Evolutionary conservation across 176 grass and related monocot species (phyloP), one percentile per base, ranked within the genome.

Genomic region (Aegilops speltoides): DNA sequence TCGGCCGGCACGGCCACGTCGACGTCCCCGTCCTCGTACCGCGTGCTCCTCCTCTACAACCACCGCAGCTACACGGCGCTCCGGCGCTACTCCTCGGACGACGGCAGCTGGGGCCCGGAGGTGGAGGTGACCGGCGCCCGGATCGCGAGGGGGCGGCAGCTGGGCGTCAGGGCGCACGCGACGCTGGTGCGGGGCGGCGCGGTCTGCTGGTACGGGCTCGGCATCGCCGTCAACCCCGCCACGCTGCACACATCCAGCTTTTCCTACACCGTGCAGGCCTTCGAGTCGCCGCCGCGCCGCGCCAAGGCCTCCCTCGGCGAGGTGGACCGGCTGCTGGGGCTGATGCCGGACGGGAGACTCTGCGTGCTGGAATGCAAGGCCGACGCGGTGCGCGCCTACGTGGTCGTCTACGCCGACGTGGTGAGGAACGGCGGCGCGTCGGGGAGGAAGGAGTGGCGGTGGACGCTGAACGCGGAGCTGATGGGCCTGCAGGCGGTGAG

Each of bases 191-290:
- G 20, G 17, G 24, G 25, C 52, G 84, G 76, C 76, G 36, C 10
- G 12, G 77, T 80, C 19, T 80, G 57, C 84, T 86, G 84, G 84
- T 52, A 66, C 8, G 50, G 84, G 76, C 76, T 86, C 17, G 50
- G 50, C 17, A 36, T 80, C 24, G 17, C 24, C 8, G 24, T 86
- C 48, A 19, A 19, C 2, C 48, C 79, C 0, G 32, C 56, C n/a
- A 32, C 84, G 7, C 25, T 86, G 1, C 48, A n/a, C 23, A 56
- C 50, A 4, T 12, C 64, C 50, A 4, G 10, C 45, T 29, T 64
- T 17, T 10, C 23, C 0, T 36, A 40, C n/a, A 5, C 64, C 16
- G 64, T 56, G 24, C 5, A 40, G 48, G 77, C 25, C 50, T 20
- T 0, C 48, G 5, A 29, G 3, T 29, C 45, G 7, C 32, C 75